Evolutionary conservation across 1,284 basidiomycete genomes (phyloP).

Genomic region (Cystobasidium slooffiae): DNA sequence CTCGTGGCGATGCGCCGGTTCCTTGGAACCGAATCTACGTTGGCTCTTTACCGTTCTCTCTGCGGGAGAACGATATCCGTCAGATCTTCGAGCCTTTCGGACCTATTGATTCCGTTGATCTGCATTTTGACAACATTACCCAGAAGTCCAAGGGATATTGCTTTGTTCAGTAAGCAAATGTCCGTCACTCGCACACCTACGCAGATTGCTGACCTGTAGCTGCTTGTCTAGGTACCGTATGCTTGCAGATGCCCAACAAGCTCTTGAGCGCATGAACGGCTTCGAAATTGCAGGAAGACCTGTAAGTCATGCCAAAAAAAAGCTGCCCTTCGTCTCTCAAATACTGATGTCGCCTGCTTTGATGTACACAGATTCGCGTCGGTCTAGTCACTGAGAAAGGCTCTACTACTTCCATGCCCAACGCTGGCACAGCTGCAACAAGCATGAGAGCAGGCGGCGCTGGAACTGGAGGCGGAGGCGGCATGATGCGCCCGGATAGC

Average conservation of each 20-base stretch:
- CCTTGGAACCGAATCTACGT: slow-evolving; percentile 81
- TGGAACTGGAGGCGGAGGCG: slow-evolving; percentile 16
- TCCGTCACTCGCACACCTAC: background rate
- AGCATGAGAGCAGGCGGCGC: slow-evolving; percentile 16
- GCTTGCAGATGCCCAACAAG: slow-evolving; percentile 89
- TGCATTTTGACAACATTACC: slow-evolving; percentile 77
- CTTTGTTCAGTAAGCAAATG: slow-evolving; percentile 80
- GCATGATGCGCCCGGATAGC: slow-evolving; percentile 39
- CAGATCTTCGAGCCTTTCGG: slow-evolving; percentile 99
- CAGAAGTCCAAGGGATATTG: slow-evolving; percentile 97
- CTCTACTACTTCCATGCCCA: slow-evolving; percentile 14
- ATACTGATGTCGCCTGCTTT: background rate
- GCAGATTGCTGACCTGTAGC: background rate
- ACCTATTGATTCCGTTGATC: slow-evolving; percentile 94
- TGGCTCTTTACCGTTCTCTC: slow-evolving; percentile 92
- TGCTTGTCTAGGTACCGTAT: slow-evolving; percentile 73
- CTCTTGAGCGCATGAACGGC: slow-evolving; percentile 96
- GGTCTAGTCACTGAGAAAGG: slow-evolving; percentile 53
- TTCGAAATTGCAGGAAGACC: slow-evolving; percentile 94
- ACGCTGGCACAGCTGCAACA: slow-evolving; percentile 15
- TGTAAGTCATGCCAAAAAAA: slow-evolving; percentile 61
- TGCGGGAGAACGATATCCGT: slow-evolving; percentile 92
- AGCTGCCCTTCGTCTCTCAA: background rate
- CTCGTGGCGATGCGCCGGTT: slow-evolving; percentile 59
- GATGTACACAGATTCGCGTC: slow-evolving; percentile 49